Evolutionary conservation across 768 basidiomycete genomes (phyloP), one percentile per base, ranked within the genome.

Genomic region (Gloeostereum incarnatum): DNA sequence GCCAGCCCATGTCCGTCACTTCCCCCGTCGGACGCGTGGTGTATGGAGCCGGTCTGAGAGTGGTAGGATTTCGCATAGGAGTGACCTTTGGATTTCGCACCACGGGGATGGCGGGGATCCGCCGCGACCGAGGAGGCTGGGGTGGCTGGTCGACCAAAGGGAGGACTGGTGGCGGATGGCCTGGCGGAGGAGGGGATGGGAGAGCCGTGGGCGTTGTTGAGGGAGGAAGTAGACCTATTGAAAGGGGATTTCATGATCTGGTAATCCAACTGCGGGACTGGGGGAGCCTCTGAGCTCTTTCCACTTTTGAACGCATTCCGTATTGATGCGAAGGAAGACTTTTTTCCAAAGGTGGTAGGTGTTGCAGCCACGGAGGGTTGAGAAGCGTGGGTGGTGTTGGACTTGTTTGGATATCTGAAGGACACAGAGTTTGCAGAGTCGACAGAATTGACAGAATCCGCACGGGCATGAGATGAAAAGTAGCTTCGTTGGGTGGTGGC

Each of bases 241-340:
- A 88, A 89, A 0, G 85, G 83, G 53, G 85, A 85, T 60, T 80
- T 84, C 46, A 88, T 59, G 25, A 73, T 69, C 36, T 81, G 69
- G 36, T 75, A 65, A 39, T 88, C 84, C 21, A 88, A 57, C 24
- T 65, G 61, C 10, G 86, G 88, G 38, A 90, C 64, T n/a, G 86
- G 85, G 17, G 87, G 88, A 5, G 78, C 62, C n/a, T 80, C 75
- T 35, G 55, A 63, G 38, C 58, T 66, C 50, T 71, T 85, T 39
- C 69, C 68, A 31, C 71, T 74, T 57, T 85, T 90, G 69, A 91
- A 89, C 3, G 87, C 86, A 53, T 88, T 88, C 27, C 85, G 78
- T 42, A 91, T 76, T 11, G 85, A 89, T 2, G 87, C 87, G 43
- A 91, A 89, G 0, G 87, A 90, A 2, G 82, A 57, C 49, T 91